Conservation (phyloP, 106 monocot genomes). For the Triglochin maritima region DNA sequence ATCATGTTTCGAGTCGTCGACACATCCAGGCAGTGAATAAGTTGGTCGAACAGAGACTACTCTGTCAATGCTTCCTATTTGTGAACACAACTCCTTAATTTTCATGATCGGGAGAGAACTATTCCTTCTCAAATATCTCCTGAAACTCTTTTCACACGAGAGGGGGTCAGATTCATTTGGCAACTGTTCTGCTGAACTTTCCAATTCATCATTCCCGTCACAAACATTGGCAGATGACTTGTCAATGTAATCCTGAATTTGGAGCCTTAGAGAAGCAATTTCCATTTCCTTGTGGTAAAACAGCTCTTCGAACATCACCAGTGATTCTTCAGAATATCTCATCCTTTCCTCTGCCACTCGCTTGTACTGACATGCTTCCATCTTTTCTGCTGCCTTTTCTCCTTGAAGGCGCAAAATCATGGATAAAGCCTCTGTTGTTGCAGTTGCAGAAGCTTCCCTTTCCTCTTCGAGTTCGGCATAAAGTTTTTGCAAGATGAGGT, state of each 20-base stretch:
- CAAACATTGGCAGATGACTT: conserved; percentile 13
- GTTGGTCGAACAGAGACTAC: neutral
- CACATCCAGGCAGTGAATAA: conserved; percentile 4
- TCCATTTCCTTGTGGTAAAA: conserved; percentile 55
- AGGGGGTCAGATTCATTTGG: conserved; percentile 1
- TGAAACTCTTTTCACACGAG: conserved; percentile 7
- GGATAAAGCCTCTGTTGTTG: conserved; percentile 53
- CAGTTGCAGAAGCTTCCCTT: conserved; percentile 61
- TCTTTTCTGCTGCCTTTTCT: conserved; percentile 57
- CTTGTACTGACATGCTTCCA: conserved; percentile 69
- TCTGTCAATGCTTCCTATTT: conserved; percentile 17
- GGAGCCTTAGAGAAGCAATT: conserved; percentile 40
- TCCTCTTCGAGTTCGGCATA: conserved; percentile 59
- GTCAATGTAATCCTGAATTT: conserved; percentile 27
- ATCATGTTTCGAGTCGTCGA: no score
- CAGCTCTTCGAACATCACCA: conserved; percentile 39
- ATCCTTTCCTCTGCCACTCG: conserved; percentile 62
- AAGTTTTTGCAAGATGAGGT: conserved; percentile 21
- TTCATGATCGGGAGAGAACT: conserved; percentile 35
- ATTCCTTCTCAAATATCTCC: conserved; percentile 24
- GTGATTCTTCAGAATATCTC: conserved; percentile 36
- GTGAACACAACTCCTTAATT: conserved; percentile 19
- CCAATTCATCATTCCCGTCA: conserved; percentile 11
- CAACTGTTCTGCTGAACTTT: conserved; percentile 3
- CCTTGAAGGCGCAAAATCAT: conserved; percentile 83